Evolutionary conservation across 2,329 filamentous ascomycete genomes (phyloP), one percentile per base, ranked within the genome.

Genomic region (Fusarium praegraminearum): DNA sequence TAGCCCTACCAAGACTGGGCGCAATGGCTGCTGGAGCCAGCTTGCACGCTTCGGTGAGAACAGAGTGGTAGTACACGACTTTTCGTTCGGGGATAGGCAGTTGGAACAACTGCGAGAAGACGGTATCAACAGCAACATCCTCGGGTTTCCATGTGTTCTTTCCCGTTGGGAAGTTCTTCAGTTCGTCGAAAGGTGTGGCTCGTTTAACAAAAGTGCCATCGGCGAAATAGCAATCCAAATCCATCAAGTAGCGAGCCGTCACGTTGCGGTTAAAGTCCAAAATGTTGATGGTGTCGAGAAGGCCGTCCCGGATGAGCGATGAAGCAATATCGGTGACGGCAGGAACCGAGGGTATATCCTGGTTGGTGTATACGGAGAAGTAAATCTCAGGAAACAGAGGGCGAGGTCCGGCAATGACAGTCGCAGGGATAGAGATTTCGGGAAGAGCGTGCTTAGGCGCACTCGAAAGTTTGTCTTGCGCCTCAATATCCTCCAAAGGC

Each of bases 11-110:
- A 41, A 99, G 84, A 77, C 93, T 97, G 1, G 96, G 96, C 3
- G 96, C 96, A 73, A 99, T 96, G n/a, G 96, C 96, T 18, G 93
- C 94, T 3, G 96, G 96, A 0, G 94, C 95, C 73, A 98, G 90
- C 82, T 97, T 98, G 84, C 96, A 99, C 62, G 93, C 90, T 79
- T 99, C 95, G 0, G 95, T 98, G 51, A 99, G 89, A 4, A 98
- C 90, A 0, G 94, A 92, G 80, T 99, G 96, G 79, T 98, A 99
- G 81, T 97, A 99, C 12, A 99, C 93, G 2, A 97, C 85, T 80
- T 98, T 98, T 81, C 97, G 94, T 80, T 97, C 93, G 0, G 96
- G 89, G 5, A 85, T 86, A 6, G 96, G 96, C 38, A 99, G 86
- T 78, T 93, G 92, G 77, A 97, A 93, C 43, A 99, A 85, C 79